Evolutionary conservation across 352 stramenopile genomes (phyloP), one percentile per base, ranked within the genome.

Genomic region (Phytophthora ramorum): DNA sequence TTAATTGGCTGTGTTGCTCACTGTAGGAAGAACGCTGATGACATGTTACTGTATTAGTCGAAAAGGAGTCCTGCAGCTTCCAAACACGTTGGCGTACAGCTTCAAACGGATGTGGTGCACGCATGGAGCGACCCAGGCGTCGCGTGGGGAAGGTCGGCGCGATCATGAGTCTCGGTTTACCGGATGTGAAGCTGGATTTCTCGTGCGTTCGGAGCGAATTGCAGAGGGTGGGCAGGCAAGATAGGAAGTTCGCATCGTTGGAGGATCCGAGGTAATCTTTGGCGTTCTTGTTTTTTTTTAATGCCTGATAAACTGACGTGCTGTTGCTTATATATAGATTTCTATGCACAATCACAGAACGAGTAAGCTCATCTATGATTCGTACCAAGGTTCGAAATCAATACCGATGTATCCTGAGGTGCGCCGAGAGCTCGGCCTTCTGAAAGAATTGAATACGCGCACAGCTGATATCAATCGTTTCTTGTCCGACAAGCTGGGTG

Each of bases 401-500:
- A 46, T 53, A 30, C 43, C 30, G 7, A 17, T 61, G 5, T 4
- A 19, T 2, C 17, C 41, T 1, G 26, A 61, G 19, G n/a, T 46
- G 7, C 43, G 41, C 19, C 12, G 28, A 24, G 53, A 60, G 30
- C 40, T 60, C 20, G 40, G 19, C n/a, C 40, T 52, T 20, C 14
- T 60, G 7, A 51, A 28, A 4, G 28, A 60, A 7, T 37, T 60
- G 41, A 61, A 61, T 17, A 52, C 28, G 14, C 19, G 53, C 26
- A 61, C 40, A 13, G 19, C 41, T 1, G 5, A 55, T 32, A 56
- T 56, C 32, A 56, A 55, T 14, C 44, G 56, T 6, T 63, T 56
- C 19, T 16, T 56, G 16, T 51, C 40, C 9, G 30, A 62, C 16
- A 48, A 46, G 30, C 54, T 54, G 7, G 54, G 54, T 62, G 54